Base-by-base conservation (phyloP, 345 rosid genomes). In the Aquilaria sinensis region DNA sequence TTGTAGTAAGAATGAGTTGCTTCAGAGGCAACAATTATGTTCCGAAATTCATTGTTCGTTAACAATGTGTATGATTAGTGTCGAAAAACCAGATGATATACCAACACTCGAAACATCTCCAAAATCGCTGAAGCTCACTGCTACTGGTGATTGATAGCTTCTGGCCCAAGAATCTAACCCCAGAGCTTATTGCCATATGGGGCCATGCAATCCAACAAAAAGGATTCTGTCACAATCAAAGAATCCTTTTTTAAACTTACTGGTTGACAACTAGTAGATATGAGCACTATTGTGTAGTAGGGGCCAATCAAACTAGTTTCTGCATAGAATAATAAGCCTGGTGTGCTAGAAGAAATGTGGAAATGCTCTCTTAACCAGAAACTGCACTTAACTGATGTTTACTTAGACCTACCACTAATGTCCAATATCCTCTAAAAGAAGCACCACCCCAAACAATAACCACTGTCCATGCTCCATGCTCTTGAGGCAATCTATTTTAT, bases 351-450 rank as follows among this genome's bases (percentile, higher is more conserved):
- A 64, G 51, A 64, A 56, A 60, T 30, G 57, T 65, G 47, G 31
- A 45, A 43, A 48, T 47, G 58, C 53, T 64, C 51, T 30, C 43
- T n/a, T n/a, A n/a, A n/a, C n/a, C n/a, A n/a, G 10, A 61, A 47
- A 56, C 32, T 61, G 58, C 64, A 54, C 15, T 34, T 6, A 9
- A 31, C 43, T 37, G 43, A 37, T 37, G 33, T 11, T 53, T 67
- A 66, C 67, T 75, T 75, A 45, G 53, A 49, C 78, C 78, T 70
- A 70, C 72, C 71, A 55, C 51, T 67, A 53, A 69, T 45, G 23
- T 10, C 47, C 57, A 61, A 57, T 16, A 46, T 41, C 31, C 59
- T 31, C 33, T 46, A 66, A 33, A 46, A 23, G 3, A 58, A 53
- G 41, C 50, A 14, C 34, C 10, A 32, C 6, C 4, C n/a, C 50